Percentiles rank a stretch among this genome's conserved stretches.
These are phyloP conservation scores for Hericium rajendrae DNA, from an alignment of 768 basidiomycete species.

Conservation along the genomic window DNA sequence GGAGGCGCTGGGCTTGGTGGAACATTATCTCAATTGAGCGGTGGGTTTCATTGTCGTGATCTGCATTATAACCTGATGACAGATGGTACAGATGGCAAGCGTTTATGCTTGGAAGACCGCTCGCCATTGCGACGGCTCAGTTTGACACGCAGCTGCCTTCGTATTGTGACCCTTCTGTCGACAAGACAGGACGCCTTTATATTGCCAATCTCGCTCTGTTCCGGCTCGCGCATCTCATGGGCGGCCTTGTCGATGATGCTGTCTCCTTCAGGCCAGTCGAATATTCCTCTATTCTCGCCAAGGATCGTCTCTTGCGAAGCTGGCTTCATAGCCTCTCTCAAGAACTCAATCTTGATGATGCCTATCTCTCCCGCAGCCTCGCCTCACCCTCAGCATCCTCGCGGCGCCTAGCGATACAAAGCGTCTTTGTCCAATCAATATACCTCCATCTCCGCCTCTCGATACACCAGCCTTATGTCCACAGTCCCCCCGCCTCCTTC, in stretches of 20 bases:
- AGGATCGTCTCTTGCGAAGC: constrained; percentile 59
- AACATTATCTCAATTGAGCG: constrained; percentile 75
- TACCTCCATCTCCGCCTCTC: constrained; percentile 81
- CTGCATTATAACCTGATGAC: constrained; percentile 3
- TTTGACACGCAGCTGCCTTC: constrained; percentile 76
- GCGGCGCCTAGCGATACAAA: constrained; percentile 68
- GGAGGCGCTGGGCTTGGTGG: constrained; percentile 88
- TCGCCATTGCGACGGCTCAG: constrained; percentile 68
- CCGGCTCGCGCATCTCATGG: constrained; percentile 66
- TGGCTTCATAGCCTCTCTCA: constrained; percentile 73
- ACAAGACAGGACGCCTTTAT: constrained; percentile 56
- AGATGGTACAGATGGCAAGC: constrained; percentile 62
- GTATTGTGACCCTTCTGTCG: constrained; percentile 51
- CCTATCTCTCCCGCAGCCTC: constrained; percentile 60
- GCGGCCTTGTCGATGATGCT: constrained; percentile 80
- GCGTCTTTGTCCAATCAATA: constrained; percentile 68
- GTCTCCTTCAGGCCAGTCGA: constrained; percentile 66
- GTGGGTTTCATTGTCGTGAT: constrained; percentile 27
- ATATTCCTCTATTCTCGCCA: constrained; percentile 62
- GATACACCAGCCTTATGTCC: constrained; percentile 71
- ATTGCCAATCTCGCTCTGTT: constrained; percentile 71
- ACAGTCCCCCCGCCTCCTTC: constrained; percentile 13
- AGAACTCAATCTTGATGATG: constrained; percentile 72
- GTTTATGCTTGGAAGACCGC: constrained; percentile 77
- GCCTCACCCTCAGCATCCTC: constrained; percentile 49